Percentiles rank a stretch among this genome's conserved stretches.
Conservation (phyloP, 352 stramenopile species). For the Aphanomyces astaci region DNA sequence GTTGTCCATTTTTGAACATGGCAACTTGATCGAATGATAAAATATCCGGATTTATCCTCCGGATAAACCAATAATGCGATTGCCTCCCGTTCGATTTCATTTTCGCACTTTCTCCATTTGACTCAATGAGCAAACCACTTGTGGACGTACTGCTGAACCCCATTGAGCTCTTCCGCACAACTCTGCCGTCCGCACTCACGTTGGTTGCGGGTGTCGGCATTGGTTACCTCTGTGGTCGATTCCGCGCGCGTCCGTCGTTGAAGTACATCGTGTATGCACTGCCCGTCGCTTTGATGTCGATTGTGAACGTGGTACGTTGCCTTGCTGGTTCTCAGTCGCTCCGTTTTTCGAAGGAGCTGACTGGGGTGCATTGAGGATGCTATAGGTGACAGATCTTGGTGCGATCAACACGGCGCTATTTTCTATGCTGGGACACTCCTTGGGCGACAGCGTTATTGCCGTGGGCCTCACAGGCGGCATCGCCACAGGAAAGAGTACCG, state of each 20-base stretch:
- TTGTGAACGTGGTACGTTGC: neutral
- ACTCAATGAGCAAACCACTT: neutral
- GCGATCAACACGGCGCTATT: neutral
- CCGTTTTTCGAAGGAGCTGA: neutral
- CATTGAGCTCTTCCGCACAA: neutral
- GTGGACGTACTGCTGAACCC: neutral
- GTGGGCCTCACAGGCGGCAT: conserved; percentile 80
- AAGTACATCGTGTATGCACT: neutral
- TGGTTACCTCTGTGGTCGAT: neutral
- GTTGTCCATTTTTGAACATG: conserved; percentile 3
- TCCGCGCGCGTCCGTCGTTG: neutral
- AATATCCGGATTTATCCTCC: neutral
- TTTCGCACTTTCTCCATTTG: neutral
- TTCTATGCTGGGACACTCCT: conserved; percentile 30
- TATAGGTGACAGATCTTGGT: neutral
- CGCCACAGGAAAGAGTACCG: conserved; percentile 75
- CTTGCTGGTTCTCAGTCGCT: neutral
- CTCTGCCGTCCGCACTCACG: neutral
- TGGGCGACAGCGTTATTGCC: conserved; percentile 56
- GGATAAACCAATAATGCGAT: too few species aligned
- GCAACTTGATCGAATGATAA: neutral
- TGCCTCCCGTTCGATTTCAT: too few species aligned
- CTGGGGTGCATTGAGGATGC: neutral
- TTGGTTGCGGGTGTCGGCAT: neutral
- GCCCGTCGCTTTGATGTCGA: neutral